Conservation (phyloP, 2,329 filamentous ascomycete species). For the Parasarocladium wereldwijsianum region DNA sequence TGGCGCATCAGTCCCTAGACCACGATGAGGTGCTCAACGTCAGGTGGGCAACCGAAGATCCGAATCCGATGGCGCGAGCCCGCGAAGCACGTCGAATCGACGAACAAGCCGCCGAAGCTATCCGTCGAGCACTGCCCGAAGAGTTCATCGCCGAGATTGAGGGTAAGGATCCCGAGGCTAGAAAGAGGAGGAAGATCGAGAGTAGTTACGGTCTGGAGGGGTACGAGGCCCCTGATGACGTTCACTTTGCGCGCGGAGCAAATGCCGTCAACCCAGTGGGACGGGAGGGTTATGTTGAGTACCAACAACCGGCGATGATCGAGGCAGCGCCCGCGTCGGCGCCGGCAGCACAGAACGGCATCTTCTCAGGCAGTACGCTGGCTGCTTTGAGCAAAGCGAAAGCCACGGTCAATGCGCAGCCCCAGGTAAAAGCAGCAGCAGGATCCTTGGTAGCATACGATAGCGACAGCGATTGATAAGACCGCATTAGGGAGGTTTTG, state of each 20-base stretch:
- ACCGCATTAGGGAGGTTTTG: constrained; percentile 11
- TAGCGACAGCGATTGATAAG: constrained; percentile 66
- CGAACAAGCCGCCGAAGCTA: constrained; percentile 91
- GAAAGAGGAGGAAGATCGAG: constrained; percentile 80
- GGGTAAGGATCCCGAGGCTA: constrained; percentile 72
- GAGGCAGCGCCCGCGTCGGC: constrained; percentile 22
- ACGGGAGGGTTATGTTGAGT: constrained; percentile 43
- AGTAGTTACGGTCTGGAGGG: constrained; percentile 78
- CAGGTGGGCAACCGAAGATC: constrained; percentile 91
- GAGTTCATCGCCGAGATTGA: constrained; percentile 91
- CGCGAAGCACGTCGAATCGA: constrained; percentile 79
- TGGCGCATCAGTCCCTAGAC: constrained; percentile 88
- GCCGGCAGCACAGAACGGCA: constrained; percentile 35
- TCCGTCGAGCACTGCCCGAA: constrained; percentile 72
- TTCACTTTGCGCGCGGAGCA: constrained; percentile 76
- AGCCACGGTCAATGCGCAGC: constrained; percentile 37
- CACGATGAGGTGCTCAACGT: constrained; percentile 90
- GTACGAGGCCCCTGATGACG: constrained; percentile 85
- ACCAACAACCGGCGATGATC: constrained; percentile 43
- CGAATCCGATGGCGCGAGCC: constrained; percentile 88
- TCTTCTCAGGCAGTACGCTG: constrained; percentile 71
- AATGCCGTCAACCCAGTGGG: constrained; percentile 48
- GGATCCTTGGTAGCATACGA: constrained; percentile 79
- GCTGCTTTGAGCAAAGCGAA: constrained; percentile 55
- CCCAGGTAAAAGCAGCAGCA: constrained; percentile 33